Evolutionary conservation across 768 basidiomycete genomes (phyloP), one percentile per base, ranked within the genome.

Genomic region (Russula compacta): DNA sequence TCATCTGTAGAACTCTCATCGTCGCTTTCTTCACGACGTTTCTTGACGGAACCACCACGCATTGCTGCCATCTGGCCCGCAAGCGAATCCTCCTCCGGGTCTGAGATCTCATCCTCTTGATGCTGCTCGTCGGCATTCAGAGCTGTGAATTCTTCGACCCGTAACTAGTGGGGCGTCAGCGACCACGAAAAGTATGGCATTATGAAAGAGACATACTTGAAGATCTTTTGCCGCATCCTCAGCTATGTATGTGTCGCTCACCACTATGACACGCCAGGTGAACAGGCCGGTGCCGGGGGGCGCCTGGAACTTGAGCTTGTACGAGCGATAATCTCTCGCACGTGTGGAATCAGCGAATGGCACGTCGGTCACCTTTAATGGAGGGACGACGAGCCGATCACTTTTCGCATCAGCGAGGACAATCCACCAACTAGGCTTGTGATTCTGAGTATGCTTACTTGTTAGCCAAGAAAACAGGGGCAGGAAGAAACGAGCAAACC

Each of bases 31-130:
- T 73, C 76, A 15, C 61, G 73, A 32, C 61, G 59, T 69, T 83
- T 86, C 81, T 92, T 97, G 61, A 95, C 92, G 19, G 81, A 67
- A 3, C 86, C 89, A 4, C 95, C 95, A 47, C 89, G 84, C 92
- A 99, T 92, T 47, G 85, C 84, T 6, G 95, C 94, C 92, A 98
- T 95, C 77, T 99, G 97, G 8, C 97, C 97, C 5, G 94, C 97
- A 54, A 98, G 76, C 29, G 88, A 83, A 72, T 98, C 97, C 73
- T 98, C 97, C 35, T 98, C 97, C 0, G 97, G 97, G 52, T 98
- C 97, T 0, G 94, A 97, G 65, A 98, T 99, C 61, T 97, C 95
- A 69, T 98, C 94, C 39, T 95, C 95, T 21, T 75, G 76, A 33
- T 74, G 80, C 58, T 80, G 76, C 43, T 86, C 86, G 6, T 85